Evolutionary conservation across 2,329 filamentous ascomycete genomes (phyloP).

Genomic region (Beauveria sp.): DNA sequence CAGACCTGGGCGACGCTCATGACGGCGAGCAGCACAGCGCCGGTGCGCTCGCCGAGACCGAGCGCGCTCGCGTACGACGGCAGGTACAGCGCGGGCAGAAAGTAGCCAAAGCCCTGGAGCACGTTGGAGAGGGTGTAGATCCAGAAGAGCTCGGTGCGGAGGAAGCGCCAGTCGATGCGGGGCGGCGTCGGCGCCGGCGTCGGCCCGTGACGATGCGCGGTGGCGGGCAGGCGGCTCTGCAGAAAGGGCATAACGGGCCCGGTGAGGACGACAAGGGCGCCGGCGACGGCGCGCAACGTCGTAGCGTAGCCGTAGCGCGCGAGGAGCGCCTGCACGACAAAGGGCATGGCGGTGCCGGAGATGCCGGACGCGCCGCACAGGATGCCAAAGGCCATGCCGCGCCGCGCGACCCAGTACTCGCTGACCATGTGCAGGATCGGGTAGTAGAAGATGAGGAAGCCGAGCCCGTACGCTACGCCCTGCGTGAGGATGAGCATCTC

Average conservation of each 20-base stretch:
- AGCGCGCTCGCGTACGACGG: slow-evolving; percentile 36
- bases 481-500: slow-evolving; percentile 31
- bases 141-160: slow-evolving; percentile 40
- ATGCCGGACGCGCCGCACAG: slow-evolving; percentile 24
- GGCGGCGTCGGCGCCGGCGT: no score
- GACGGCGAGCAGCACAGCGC: slow-evolving; percentile 39
- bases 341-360: slow-evolving; percentile 26
- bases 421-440: slow-evolving; percentile 32
- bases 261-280: slow-evolving; percentile 28
- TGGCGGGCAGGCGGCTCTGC: slow-evolving; percentile 21
- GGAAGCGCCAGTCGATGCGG: slow-evolving; percentile 26
- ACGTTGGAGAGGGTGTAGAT: slow-evolving; percentile 41
- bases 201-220: neutral
- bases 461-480: slow-evolving; percentile 31
- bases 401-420: slow-evolving; percentile 30
- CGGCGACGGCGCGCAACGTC: slow-evolving; percentile 29
- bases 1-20: slow-evolving; percentile 42
- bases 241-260: slow-evolving; percentile 32
- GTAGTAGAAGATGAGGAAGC: slow-evolving; percentile 30
- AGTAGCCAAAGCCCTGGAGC: slow-evolving; percentile 45
- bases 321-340: slow-evolving; percentile 30
- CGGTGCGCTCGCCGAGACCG: slow-evolving; percentile 25
- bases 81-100: slow-evolving; percentile 45
- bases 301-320: slow-evolving; percentile 28
- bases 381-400: slow-evolving; percentile 31